These are phyloP conservation scores for Carex littledalei DNA, from an alignment of 176 grass and related monocot species.

Conservation along the genomic window DNA sequence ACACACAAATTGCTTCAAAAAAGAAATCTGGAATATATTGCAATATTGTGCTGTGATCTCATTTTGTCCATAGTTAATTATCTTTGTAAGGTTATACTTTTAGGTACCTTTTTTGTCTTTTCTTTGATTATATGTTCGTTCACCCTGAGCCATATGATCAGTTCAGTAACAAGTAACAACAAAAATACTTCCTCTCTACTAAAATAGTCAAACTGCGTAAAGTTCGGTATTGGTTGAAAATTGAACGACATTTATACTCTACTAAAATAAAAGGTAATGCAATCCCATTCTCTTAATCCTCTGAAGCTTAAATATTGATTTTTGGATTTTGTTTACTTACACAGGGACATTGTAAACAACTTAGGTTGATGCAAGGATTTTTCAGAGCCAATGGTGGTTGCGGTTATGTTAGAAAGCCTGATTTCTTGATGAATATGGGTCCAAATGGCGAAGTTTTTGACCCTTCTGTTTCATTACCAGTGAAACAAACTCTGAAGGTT, in stretches of 20 bases:
- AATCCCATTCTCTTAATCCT: background rate
- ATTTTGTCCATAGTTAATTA: background rate
- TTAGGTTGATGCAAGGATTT: slow-evolving; percentile 92
- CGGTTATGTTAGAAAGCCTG: slow-evolving; percentile 82
- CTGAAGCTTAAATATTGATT: background rate
- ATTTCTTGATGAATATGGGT: slow-evolving; percentile 58
- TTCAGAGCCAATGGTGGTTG: slow-evolving; percentile 83
- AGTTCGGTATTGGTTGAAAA: background rate
- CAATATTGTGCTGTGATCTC: background rate
- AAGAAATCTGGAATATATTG: background rate
- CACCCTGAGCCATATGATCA: background rate
- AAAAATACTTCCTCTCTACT: background rate
- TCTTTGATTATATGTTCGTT: background rate
- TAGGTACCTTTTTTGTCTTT: background rate
- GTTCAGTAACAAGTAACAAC: background rate
- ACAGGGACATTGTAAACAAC: slow-evolving; percentile 70
- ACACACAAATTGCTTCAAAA: background rate
- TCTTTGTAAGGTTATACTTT: background rate
- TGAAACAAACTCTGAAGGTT: slow-evolving; percentile 87
- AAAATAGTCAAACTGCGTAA: background rate
- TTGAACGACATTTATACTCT: background rate
- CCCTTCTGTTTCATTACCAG: slow-evolving; percentile 44
- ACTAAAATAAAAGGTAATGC: background rate
- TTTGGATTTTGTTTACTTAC: background rate
- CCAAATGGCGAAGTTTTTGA: slow-evolving; percentile 63